Base-by-base conservation (phyloP, 331 rosid genomes). In the Dryas integrifolia region DNA sequence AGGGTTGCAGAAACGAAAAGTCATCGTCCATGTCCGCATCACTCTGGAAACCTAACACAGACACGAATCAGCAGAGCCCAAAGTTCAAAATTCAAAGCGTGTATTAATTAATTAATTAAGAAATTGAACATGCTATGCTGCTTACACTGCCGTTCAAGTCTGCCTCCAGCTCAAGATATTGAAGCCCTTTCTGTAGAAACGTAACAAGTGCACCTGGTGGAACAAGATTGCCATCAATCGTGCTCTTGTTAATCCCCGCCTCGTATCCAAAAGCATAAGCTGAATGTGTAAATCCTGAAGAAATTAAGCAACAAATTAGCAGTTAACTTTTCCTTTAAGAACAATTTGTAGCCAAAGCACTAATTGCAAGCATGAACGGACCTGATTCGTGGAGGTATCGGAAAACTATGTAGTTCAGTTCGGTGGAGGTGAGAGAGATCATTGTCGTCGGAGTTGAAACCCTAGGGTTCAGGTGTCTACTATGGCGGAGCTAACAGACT, bases 381-480 rank as follows among this genome's bases (percentile, higher is more conserved):
- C 98, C 98, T 86, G 98, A 93, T 83, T 93, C 98, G 26, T 89
- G 93, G 72, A 93, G 97, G 83, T 90, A 93, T 2, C 97, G 98
- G 69, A 87, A 93, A 12, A 93, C 84, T 0, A 93, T 82, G 77
- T 82, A 93, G 75, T 93, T 93, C 79, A 93, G 88, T 65, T 93
- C 97, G 70, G 78, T 87, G 84, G 98, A 89, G 67, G 89, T 87
- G 75, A 93, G 76, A 79, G 94, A 69, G 45, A 85, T 58, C 97
- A 91, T 93, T 58, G 80, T 55, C 50, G 76, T 14, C 24, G 24
- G 18, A 40, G 64, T 56, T 53, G 55, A 57, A 57, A 83, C 50
- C 9, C 43, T 49, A 50, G 55, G 62, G 73, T 49, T 24, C 45
- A 47, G 72, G 62, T 35, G 51, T 4, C 13, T 65, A 44, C 1